Evolutionary conservation across 371 early-diverging fungal genomes (phyloP).

Genomic region (Parasitella parasitica): DNA sequence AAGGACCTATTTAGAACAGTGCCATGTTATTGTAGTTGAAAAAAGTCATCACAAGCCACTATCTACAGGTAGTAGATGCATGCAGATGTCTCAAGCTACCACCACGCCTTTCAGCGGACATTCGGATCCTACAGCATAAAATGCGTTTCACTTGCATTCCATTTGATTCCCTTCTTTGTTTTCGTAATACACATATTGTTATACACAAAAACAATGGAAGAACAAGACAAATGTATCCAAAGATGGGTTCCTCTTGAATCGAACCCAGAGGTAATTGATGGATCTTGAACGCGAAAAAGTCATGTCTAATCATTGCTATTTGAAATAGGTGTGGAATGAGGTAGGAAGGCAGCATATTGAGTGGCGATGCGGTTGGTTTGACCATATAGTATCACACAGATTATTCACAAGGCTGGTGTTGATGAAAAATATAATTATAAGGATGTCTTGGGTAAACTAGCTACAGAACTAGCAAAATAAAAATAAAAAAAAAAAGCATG

Average conservation of each 20-base stretch:
- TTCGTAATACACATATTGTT: background rate
- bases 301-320: too few species aligned
- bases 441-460: slow-evolving; percentile 61
- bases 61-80: background rate
- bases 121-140: background rate
- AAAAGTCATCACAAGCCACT: background rate
- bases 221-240: background rate
- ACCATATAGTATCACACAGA: slow-evolving; percentile 26
- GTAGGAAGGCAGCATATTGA: slow-evolving; percentile 31
- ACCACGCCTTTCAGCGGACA: background rate
- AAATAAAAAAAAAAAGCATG: too few species aligned
- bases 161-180: background rate
- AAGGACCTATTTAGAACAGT: background rate
- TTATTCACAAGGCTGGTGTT: slow-evolving; percentile 61
- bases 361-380: too few species aligned
- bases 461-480: background rate
- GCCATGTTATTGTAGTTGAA: background rate
- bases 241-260: slow-evolving; percentile 83
- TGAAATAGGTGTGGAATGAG: slow-evolving; percentile 63
- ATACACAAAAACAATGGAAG: background rate
- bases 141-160: background rate
- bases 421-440: slow-evolving; percentile 48
- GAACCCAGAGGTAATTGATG: slow-evolving; percentile 69
- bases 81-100: background rate
- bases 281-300: background rate